These are phyloP conservation scores for Ramularia endophylla DNA, from an alignment of 2,329 filamentous ascomycete species.

Conservation along the genomic window DNA sequence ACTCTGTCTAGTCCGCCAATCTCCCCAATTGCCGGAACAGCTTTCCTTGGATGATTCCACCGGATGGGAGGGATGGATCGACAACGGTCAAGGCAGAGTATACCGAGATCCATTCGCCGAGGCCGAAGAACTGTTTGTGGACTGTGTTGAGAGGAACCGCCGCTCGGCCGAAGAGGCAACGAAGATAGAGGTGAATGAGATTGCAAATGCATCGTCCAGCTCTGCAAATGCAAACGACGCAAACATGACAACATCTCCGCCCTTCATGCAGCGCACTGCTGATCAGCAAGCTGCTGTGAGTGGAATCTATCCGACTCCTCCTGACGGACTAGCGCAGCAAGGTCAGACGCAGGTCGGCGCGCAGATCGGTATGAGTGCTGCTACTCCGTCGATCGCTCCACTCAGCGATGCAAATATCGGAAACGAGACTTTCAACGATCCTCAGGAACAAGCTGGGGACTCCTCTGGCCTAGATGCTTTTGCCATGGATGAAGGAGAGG, in stretches of 20 bases:
- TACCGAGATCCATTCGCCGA: slow-evolving; percentile 21
- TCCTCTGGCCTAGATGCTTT: no score
- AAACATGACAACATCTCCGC: slow-evolving; percentile 19
- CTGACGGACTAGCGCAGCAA: slow-evolving; percentile 46
- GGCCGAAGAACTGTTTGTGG: slow-evolving; percentile 26
- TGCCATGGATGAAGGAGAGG: slow-evolving; percentile 36
- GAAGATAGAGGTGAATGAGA: background rate
- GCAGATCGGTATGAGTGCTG: slow-evolving; percentile 7
- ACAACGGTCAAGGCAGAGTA: slow-evolving; percentile 8
- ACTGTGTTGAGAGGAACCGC: slow-evolving; percentile 11
- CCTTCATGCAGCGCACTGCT: slow-evolving; percentile 35
- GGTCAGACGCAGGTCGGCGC: slow-evolving; percentile 23
- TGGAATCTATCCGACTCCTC: slow-evolving; percentile 66
- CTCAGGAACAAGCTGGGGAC: no score
- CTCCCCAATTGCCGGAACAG: background rate
- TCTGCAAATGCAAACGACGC: slow-evolving; percentile 2
- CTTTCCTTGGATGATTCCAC: background rate
- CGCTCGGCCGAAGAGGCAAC: background rate
- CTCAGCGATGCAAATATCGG: background rate
- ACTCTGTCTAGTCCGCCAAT: slow-evolving; percentile 16
- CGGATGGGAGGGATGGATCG: slow-evolving; percentile 25
- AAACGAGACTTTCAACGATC: slow-evolving; percentile 1
- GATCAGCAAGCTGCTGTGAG: slow-evolving; percentile 36
- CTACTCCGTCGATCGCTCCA: slow-evolving; percentile 8
- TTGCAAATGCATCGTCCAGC: background rate